A percentile compares a stretch with the other conserved stretches of the same genome.
These are phyloP conservation scores for Ogataea trehalophila DNA, from an alignment of 805 yeast species.

Conservation along the genomic window DNA sequence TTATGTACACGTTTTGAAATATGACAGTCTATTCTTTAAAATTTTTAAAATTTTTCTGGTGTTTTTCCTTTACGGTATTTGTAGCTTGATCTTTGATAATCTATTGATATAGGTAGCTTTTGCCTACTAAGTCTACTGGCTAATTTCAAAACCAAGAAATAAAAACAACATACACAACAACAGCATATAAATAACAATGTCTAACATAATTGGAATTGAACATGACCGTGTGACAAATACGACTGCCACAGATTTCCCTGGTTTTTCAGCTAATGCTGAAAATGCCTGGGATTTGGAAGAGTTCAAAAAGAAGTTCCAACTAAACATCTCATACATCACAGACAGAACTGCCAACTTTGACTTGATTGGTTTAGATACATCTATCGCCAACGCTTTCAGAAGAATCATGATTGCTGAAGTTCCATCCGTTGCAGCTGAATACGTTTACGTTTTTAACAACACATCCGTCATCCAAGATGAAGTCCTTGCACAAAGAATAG, in stretches of 20 bases:
- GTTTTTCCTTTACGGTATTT: neutral
- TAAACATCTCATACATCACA: conserved; percentile 59
- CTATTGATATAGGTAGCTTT: no score
- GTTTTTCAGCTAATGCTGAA: conserved; percentile 59
- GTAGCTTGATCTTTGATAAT: neutral
- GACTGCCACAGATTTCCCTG: conserved; percentile 88
- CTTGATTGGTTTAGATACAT: conserved; percentile 79
- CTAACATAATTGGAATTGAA: conserved; percentile 77
- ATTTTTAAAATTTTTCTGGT: neutral
- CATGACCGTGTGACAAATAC: conserved; percentile 89
- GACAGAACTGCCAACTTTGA: conserved; percentile 83
- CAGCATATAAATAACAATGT: conserved; percentile 16
- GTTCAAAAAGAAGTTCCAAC: conserved; percentile 63
- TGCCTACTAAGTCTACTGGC: no score
- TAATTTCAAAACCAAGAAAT: no score
- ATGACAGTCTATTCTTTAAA: neutral
- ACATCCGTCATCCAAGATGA: conserved; percentile 97
- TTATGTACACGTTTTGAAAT: no score
- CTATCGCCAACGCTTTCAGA: conserved; percentile 93
- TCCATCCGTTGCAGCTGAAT: conserved; percentile 93
- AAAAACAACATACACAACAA: no score
- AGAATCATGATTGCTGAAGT: conserved; percentile 96
- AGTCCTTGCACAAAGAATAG: conserved; percentile 92
- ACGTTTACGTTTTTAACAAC: conserved; percentile 85
- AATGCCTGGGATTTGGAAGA: conserved; percentile 79